A percentile compares a stretch with the other conserved stretches of the same genome.
phyloP scores from a whole-genome alignment of 75 land plant genomes.

The Picea sitchensis region DNA sequence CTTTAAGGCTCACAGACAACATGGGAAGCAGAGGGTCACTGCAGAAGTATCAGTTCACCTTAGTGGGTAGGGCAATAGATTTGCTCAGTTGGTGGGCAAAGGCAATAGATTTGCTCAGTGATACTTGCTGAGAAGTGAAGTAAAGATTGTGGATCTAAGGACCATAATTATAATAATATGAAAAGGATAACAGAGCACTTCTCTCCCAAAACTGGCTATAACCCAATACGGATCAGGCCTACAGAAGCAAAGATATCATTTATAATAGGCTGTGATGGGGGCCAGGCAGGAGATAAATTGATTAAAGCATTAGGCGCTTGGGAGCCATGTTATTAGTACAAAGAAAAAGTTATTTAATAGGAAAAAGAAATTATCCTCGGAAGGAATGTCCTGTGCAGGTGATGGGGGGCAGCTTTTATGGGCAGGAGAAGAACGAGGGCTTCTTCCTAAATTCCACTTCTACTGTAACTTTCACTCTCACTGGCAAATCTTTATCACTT shows the following conservation, averaged over 20 bases:
- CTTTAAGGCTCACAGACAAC: slow-evolving; percentile 3
- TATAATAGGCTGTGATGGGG: slow-evolving; percentile 6
- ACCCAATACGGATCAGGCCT: neutral
- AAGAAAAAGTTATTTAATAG: neutral
- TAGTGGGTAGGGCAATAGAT: too few relatives aligned
- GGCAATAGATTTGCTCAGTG: slow-evolving; percentile 9
- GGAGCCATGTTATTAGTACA: slow-evolving; percentile 6
- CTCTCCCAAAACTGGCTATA: neutral
- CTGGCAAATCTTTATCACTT: neutral
- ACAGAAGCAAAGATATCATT: neutral
- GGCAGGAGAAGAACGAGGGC: neutral
- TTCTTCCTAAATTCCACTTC: slow-evolving; percentile 3
- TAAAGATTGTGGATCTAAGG: slow-evolving; percentile 6
- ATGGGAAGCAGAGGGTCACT: neutral
- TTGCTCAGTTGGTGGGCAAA: neutral
- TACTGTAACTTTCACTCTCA: neutral
- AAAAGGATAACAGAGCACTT: slow-evolving; percentile 7
- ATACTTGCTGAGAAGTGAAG: slow-evolving; percentile 9
- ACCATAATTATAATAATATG: slow-evolving; percentile 5
- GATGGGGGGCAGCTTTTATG: neutral
- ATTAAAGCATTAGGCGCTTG: slow-evolving; percentile 8
- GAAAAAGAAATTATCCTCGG: neutral
- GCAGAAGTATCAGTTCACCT: too few relatives aligned
- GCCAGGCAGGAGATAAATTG: neutral
- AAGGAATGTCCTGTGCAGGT: slow-evolving; percentile 2